Evolutionary conservation across 176 grass and related monocot genomes (phyloP), one percentile per base, ranked within the genome.

Genomic region (Triticum dicoccoides): DNA sequence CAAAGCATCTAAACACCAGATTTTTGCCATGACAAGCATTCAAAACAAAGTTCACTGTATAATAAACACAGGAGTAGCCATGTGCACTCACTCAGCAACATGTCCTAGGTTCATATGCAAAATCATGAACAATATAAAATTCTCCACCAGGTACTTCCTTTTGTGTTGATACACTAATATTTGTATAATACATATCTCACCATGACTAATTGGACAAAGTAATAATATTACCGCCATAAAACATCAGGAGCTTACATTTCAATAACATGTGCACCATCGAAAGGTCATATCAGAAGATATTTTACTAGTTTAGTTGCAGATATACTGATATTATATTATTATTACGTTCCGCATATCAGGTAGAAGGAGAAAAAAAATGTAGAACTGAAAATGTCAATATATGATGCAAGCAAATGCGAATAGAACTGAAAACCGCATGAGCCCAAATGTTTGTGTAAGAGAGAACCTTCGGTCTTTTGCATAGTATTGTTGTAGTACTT

Each of bases 401-500:
- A 65, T 85, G 44, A 80, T 80, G 52, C 30, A 83, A 52, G 65
- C 25, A 30, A 29, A 58, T 30, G 58, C 37, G 11, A 86, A 51
- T 32, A 61, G 71, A 45, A 65, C 13, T 23, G 61, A 61, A 52
- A 75, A 79, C 67, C 3, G 18, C 29, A 56, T 10, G 2, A 27
- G 6, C 4, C 14, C 39, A 23, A 6, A 23, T 23, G 21, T 27
- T 63, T 30, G 59, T 24, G 69, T 8, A 63, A 5, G 23, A 5
- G 64, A 8, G 84, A 69, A 96, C 97, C 97, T 99, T 99, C 94
- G 5, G 92, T 96, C 84, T 89, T 92, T 83, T 96, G 90, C 90
- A 99, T 87, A 39, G 83, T 92, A 77, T 99, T 96, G 80, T 94
- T 93, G 83, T 94, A 99, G 83, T 99, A 99, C 85, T 90, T 94